Base-by-base conservation (phyloP, 2,329 filamentous ascomycete species). In the Calonectria naviculata region DNA sequence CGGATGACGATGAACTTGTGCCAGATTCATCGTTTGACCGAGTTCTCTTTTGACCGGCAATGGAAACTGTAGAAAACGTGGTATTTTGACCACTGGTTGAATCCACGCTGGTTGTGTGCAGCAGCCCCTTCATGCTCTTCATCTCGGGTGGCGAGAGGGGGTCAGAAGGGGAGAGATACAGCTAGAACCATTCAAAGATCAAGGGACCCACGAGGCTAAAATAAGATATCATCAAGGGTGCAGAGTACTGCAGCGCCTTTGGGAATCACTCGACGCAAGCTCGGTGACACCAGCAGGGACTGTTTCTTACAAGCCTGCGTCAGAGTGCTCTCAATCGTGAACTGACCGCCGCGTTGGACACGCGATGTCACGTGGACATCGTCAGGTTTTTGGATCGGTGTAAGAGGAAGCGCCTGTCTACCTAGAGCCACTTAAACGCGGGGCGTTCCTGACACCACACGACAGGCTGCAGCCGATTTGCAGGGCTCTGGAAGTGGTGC, bases 61-160 rank as follows among this genome's bases (percentile, higher is more conserved):
- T 36, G 15, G 85, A 80, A 41, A 82, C 80, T 52, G 84, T 76
- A 73, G 84, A 83, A 62, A 82, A 82, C 17, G 81, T 81, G 60
- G 84, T 83, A 49, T 82, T 75, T 31, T 80, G 80, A 54, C 81
- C 81, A 44, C 83, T 79, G 24, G 86, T 86, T 58, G 86, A 84
- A 65, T 88, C 84, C 36, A 90, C 81, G 67, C 87, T 89, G 73
- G 87, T 89, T 68, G 85, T 86, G 80, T 90, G 87, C 56, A 85
- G 77, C 52, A 85, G 74, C 62, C 85, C 83, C 70, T 80, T 81
- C 80, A 84, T 84, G 75, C 80, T 81, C 75, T 83, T 79, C 84
- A 85, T 85, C 58, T 46, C 78, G 73, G 70, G 74, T 52, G 67
- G 19, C 47, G 38, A 54, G 66, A 15, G 52, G 34, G 52, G 31